Evolutionary conservation across 2,329 filamentous ascomycete genomes (phyloP), one percentile per base, ranked within the genome.

Genomic region (Sporothrix humicola): DNA sequence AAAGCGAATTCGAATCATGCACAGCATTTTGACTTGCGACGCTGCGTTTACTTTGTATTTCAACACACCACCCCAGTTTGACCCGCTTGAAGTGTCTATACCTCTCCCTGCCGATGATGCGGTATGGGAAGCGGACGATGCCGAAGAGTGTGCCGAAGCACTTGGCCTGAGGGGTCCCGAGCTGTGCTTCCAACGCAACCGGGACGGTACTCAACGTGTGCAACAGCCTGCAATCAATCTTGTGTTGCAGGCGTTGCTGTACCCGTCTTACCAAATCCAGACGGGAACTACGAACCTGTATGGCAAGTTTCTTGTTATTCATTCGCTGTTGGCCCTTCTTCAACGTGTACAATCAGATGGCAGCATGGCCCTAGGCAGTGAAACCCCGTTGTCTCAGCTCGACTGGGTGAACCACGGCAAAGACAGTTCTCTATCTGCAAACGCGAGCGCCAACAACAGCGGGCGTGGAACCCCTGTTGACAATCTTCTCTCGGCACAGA

Each of bases 51-150:
- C 88, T 20, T 86, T 94, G 23, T 94, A 90, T 79, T 94, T 93
- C 85, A 93, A 94, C 79, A 82, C 83, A n/a, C 81, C 85, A 10
- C 87, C 91, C 15, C 84, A 88, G 61, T 88, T 93, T 58, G 88
- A 93, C 74, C 82, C 86, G 9, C 84, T 89, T 48, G 91, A 93
- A 76, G 85, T 93, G 69, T 84, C 85, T 44, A 80, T 93, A 52
- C 90, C 91, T n/a, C 82, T 94, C 6, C 92, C 92, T 9, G 87
- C 88, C 15, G 91, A 94, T 77, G 92, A 94, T 80, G 90, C 90
- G 17, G 89, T 90, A 2, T 94, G 92, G 91, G 91, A 93, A 77
- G 91, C 92, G 3, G 83, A 82, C 46, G 87, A 85, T 54, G 81
- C 84, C 5, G 80, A 85, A 17, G 87, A 89, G 52, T 94, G 91